Percentiles rank a stretch among this genome's conserved stretches.
These are phyloP conservation scores for Erodium trifolium DNA, from an alignment of 441 rosid genomes.

Conservation along the genomic window DNA sequence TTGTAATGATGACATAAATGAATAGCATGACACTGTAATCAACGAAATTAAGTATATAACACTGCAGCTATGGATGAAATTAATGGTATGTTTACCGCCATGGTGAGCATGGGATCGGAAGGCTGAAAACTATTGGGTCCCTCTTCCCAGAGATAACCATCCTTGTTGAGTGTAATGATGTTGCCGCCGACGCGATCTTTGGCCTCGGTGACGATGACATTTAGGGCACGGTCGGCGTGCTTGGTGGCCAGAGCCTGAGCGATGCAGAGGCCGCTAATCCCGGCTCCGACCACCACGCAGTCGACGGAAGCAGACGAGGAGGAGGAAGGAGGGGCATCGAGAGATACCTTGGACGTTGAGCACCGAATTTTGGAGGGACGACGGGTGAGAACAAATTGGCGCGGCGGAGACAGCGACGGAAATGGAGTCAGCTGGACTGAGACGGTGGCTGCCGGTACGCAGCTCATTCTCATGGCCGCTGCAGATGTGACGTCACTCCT, in stretches of 20 bases:
- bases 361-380: constrained; percentile 1
- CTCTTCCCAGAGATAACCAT: constrained; percentile 93
- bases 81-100: constrained; percentile 43
- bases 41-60: neutral
- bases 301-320: constrained; percentile 29
- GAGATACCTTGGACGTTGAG: constrained; percentile 3
- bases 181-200: constrained; percentile 83
- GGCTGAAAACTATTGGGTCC: constrained; percentile 97
- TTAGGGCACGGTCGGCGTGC: constrained; percentile 48
- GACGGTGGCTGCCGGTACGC: neutral
- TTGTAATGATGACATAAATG: neutral
- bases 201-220: constrained; percentile 81
- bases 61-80: too few relatives aligned
- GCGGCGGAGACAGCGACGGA: neutral
- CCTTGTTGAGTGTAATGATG: constrained; percentile 66
- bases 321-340: neutral
- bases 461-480: neutral
- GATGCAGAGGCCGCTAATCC: constrained; percentile 87
- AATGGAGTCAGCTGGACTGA: constrained; percentile 22
- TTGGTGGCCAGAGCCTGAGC: constrained; percentile 84
- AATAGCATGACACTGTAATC: neutral
- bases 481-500: neutral
- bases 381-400: neutral
- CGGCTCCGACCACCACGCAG: constrained; percentile 79
- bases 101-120: constrained; percentile 72